phyloP scores from a whole-genome alignment of 306 rosid species.

The Vicia sativa region DNA sequence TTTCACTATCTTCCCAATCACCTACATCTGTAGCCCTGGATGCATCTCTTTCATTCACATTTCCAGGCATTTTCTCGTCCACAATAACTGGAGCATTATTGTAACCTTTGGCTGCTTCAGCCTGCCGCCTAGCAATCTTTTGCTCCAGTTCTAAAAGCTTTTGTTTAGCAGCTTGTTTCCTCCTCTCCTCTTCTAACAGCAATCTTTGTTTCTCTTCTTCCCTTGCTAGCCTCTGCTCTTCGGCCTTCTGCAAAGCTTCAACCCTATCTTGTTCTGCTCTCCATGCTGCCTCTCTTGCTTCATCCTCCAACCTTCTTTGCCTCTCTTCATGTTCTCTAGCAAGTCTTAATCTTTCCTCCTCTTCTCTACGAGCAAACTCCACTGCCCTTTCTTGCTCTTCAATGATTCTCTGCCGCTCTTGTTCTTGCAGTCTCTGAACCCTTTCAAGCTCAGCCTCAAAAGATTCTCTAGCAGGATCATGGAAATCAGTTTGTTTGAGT shows the following conservation, averaged over 20 bases:
- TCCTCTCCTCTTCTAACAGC: conserved; percentile 82
- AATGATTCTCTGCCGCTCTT: conserved; percentile 73
- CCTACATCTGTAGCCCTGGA: conserved; percentile 59
- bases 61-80: conserved; percentile 55
- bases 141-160: conserved; percentile 93
- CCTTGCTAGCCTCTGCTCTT: conserved; percentile 78
- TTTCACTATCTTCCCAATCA: conserved; percentile 96
- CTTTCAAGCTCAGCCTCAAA: conserved; percentile 99
- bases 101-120: conserved; percentile 56
- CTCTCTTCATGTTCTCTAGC: conserved; percentile 85
- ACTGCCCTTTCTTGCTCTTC: conserved; percentile 88
- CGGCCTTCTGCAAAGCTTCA: conserved; percentile 75
- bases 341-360: conserved; percentile 71
- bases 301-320: conserved; percentile 86
- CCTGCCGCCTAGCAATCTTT: conserved; percentile 82
- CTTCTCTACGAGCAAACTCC: conserved; percentile 85
- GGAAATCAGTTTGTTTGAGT: conserved; percentile 74
- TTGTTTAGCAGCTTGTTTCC: conserved; percentile 91
- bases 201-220: conserved; percentile 85
- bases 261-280: conserved; percentile 82
- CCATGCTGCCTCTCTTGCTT: conserved; percentile 95
- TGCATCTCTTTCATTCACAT: conserved; percentile 60
- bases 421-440: conserved; percentile 97
- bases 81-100: conserved; percentile 43
- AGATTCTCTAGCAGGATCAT: conserved; percentile 93